phyloP scores from a whole-genome alignment of 2,329 filamentous ascomycete genomes.

The Colletotrichum ledebouriae region DNA sequence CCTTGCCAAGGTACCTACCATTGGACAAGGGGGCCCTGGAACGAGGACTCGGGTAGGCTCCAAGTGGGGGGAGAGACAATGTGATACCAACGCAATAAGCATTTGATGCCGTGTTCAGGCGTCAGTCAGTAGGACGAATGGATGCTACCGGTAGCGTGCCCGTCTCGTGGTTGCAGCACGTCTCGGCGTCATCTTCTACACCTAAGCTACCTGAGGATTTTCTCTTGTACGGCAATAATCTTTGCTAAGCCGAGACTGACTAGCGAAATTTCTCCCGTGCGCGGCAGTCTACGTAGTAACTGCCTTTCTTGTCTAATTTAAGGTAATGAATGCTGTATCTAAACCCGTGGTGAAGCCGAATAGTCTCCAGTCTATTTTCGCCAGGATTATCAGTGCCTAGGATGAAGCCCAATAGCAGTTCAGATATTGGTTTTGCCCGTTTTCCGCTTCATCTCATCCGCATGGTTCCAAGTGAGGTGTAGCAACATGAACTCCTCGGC shows the following conservation, averaged over 20 bases:
- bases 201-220: not conserved
- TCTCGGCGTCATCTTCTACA: not conserved
- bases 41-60: constrained; percentile 28
- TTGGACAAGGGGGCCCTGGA: constrained; percentile 33
- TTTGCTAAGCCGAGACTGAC: not conserved
- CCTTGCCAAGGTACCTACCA: not conserved
- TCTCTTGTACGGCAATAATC: not conserved
- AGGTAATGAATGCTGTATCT: not conserved
- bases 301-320: too few relatives aligned
- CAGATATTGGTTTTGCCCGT: constrained; percentile 1
- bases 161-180: constrained; percentile 15
- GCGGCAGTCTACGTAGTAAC: not conserved
- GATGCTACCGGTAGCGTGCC: constrained; percentile 13
- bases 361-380: constrained; percentile 8
- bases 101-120: constrained; percentile 18
- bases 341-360: not conserved
- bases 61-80: constrained; percentile 7
- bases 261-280: not conserved
- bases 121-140: constrained; percentile 3
- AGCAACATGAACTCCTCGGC: not conserved
- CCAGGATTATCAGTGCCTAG: constrained; percentile 6
- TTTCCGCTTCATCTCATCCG: constrained; percentile 30
- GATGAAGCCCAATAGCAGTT: constrained; percentile 3
- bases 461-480: constrained; percentile 4
- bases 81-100: constrained; percentile 13